A percentile compares a stretch with the other conserved stretches of the same genome.
Evolutionary conservation across 176 grass and related monocot genomes (phyloP).

Genomic region (Zizania latifolia): DNA sequence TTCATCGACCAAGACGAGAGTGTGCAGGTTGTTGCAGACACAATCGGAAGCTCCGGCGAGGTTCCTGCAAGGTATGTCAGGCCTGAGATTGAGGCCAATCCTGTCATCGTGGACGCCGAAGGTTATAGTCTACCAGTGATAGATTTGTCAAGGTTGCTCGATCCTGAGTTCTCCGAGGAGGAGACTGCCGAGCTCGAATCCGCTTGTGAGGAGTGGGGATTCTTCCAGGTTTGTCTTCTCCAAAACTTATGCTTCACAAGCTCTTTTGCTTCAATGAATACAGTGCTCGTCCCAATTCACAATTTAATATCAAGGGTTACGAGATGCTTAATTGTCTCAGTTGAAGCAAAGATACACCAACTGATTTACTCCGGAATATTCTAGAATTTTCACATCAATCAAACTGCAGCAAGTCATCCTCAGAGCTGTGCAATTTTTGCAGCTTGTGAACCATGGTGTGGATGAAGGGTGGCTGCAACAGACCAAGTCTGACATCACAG

Average conservation of each 20-base stretch:
- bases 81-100: slow-evolving; percentile 12
- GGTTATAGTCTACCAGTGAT: slow-evolving; percentile 17
- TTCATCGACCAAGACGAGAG: slow-evolving; percentile 31
- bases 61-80: slow-evolving; percentile 36
- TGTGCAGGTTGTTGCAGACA: slow-evolving; percentile 41
- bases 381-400: not conserved
- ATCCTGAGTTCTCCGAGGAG: slow-evolving; percentile 21
- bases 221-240: slow-evolving; percentile 42
- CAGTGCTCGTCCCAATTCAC: too few relatives aligned
- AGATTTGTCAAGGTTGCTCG: slow-evolving; percentile 34
- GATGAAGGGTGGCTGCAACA: not conserved
- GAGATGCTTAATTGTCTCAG: too few relatives aligned
- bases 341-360: not conserved
- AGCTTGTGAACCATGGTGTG: slow-evolving; percentile 46
- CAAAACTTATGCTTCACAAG: too few relatives aligned
- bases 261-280: too few relatives aligned
- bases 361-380: not conserved
- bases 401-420: slow-evolving; percentile 1
- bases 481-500: slow-evolving; percentile 25
- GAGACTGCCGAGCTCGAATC: slow-evolving; percentile 42
- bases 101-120: not conserved
- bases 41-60: not conserved
- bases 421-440: not conserved
- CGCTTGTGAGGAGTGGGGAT: slow-evolving; percentile 49
- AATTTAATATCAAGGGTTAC: too few relatives aligned